phyloP scores from a whole-genome alignment of 345 rosid species.

The Punica granatum region DNA sequence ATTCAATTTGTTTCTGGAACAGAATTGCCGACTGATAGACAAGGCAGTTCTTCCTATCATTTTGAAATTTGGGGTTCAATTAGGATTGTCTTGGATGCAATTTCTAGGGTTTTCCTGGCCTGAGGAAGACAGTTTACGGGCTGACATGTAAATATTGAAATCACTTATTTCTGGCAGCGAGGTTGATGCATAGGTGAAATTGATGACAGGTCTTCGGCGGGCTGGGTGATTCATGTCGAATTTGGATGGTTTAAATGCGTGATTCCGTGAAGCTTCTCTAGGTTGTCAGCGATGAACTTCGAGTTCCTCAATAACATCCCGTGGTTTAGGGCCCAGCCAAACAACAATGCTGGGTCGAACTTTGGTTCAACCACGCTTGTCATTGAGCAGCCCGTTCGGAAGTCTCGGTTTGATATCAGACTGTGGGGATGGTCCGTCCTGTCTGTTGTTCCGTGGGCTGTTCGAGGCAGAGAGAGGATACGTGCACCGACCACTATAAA shows the following conservation, averaged over 20 bases:
- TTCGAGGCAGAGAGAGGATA: constrained; percentile 20
- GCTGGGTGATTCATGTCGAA: neutral
- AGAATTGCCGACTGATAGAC: neutral
- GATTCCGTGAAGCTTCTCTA: constrained; percentile 7
- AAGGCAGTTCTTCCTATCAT: neutral
- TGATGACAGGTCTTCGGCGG: neutral
- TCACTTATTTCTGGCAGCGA: neutral
- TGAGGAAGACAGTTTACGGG: neutral
- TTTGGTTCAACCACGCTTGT: constrained; percentile 22
- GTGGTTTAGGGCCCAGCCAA: constrained; percentile 27
- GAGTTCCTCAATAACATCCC: constrained; percentile 29
- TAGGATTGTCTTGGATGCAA: neutral
- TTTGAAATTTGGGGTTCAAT: neutral
- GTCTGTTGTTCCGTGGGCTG: constrained; percentile 50
- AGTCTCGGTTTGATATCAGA: constrained; percentile 31
- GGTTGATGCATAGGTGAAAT: neutral
- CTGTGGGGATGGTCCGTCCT: constrained; percentile 57
- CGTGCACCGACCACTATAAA: constrained; percentile 52
- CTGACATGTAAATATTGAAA: neutral
- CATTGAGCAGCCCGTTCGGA: constrained; percentile 28
- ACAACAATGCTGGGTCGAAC: constrained; percentile 31
- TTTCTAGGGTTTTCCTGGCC: neutral
- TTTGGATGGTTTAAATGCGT: neutral
- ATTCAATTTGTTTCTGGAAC: neutral
- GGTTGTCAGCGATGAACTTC: constrained; percentile 32